Conservation (phyloP, 768 basidiomycete species). For the Termitomyces sp. region DNA sequence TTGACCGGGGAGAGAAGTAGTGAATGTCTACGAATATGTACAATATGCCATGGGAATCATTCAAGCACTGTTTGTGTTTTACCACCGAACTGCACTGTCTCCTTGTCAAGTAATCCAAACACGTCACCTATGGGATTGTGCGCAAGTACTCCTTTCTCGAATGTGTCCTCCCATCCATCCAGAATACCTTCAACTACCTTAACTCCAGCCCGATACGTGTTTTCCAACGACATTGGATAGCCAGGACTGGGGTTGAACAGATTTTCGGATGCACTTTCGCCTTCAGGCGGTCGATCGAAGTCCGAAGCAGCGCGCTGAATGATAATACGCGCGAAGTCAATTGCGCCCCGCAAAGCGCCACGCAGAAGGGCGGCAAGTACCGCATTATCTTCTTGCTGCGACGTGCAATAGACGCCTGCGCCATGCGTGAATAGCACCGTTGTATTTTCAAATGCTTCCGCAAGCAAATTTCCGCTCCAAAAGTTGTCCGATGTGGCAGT, state of each 20-base stretch:
- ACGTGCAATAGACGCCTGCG: conserved; percentile 7
- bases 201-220: conserved; percentile 8
- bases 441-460: conserved; percentile 10
- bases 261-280: not conserved
- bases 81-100: not conserved
- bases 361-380: conserved; percentile 4
- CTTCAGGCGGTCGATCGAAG: too few species aligned
- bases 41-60: not conserved
- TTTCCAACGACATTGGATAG: conserved; percentile 4
- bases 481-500: conserved; percentile 11
- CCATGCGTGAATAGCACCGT: conserved; percentile 9
- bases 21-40: not conserved
- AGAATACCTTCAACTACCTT: conserved; percentile 9
- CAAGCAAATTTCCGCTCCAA: conserved; percentile 7
- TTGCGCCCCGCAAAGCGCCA: conserved; percentile 2
- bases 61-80: not conserved
- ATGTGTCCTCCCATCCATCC: conserved; percentile 6
- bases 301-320: conserved; percentile 5
- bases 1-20: not conserved
- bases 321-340: conserved; percentile 4
- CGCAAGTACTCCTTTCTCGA: conserved; percentile 1
- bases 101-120: not conserved
- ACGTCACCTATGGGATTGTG: conserved; percentile 8
- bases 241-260: conserved; percentile 3
- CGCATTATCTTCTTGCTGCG: conserved; percentile 12